Evolutionary conservation across 2,329 filamentous ascomycete genomes (phyloP), one percentile per base, ranked within the genome.

Genomic region (Acephala macrosclerotiorum): DNA sequence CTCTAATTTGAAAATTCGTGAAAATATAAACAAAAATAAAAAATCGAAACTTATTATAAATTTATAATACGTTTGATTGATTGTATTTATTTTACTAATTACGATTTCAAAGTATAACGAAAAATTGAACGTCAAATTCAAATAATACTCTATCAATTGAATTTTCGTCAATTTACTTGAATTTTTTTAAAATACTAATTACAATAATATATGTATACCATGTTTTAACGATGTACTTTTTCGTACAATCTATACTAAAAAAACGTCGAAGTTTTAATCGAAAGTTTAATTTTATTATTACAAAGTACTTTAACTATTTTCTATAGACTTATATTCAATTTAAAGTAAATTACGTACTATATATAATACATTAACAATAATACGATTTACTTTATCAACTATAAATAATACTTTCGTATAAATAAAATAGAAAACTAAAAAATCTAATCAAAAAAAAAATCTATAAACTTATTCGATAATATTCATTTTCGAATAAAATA

Each of bases 41-140:
- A 64, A 67, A 49, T 35, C 42, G 61, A 67, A 67, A 61, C 65
- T 61, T 67, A 42, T 62, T n/a, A 65, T 65, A 51, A 58, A 58
- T 49, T 65, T 66, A 66, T 55, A 66, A 53, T 53, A 66, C 60
- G 60, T 60, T 66, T 66, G 42, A 38, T 36, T 66, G 53, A 56
- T 64, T 66, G 49, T 62, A 35, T 66, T 53, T 60, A 58, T 63
- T n/a, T 66, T 58, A 40, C 59, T 66, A 40, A 66, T 66, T 53
- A 61, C 60, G 55, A 66, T 63, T 63, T 22, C 56, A 63, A 49
- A 63, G 64, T 20, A 62, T 36, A 45, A 57, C 64, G 64, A 66
- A 62, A 42, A 66, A 65, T 65, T 36, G 58, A 67, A 61, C 56
- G 65, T 62, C 58, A 67, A 64, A 58, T 64, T 67, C n/a, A 67